Evolutionary conservation across 345 rosid genomes (phyloP), one percentile per base, ranked within the genome.

Genomic region (Punica granatum): DNA sequence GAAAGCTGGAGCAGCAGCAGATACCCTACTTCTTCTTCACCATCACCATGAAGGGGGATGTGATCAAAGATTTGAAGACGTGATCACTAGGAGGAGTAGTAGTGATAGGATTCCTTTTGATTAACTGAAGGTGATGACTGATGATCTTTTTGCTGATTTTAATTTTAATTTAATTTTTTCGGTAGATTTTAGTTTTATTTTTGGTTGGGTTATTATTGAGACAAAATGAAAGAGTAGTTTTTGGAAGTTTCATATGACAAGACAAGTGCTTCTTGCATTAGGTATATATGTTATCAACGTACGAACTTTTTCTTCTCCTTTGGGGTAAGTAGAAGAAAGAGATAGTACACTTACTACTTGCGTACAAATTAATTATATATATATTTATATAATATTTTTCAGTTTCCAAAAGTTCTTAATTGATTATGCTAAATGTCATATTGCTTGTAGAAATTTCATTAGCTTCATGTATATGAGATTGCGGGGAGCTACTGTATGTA

Each of bases 1-100:
- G 77, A 81, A 7, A 54, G 67, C 67, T 77, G 69, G 69, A 63
- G 73, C 31, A 35, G 69, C 67, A 63, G 73, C 31, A 34, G 30
- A 25, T 7, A 25, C 31, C 25, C 25, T 21, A 11, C 54, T 49
- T 25, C 68, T 31, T 63, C 73, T 7, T 65, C 73, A 31, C 63
- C 35, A 65, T 26, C 74, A 46, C 72, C 77, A 15, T 67, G 66
- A 71, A 46, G 34, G 7, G 34, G 13, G 39, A 33, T 44, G 49
- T 68, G 60, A 67, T 25, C 49, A 21, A 11, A 53, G 53, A 48
- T 48, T 3, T 53, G 59, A n/a, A 23, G 59, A 4, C 41, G 41
- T 5, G 5, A 53, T 23, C 30, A n/a, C 28, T 23, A 53, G 30
- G 14, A 49, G 7, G 2, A 49, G 56, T 21, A 23, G 30, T 23